A percentile compares a stretch with the other conserved stretches of the same genome.
phyloP scores from a whole-genome alignment of 306 rosid genomes.

The Myrica gale region DNA sequence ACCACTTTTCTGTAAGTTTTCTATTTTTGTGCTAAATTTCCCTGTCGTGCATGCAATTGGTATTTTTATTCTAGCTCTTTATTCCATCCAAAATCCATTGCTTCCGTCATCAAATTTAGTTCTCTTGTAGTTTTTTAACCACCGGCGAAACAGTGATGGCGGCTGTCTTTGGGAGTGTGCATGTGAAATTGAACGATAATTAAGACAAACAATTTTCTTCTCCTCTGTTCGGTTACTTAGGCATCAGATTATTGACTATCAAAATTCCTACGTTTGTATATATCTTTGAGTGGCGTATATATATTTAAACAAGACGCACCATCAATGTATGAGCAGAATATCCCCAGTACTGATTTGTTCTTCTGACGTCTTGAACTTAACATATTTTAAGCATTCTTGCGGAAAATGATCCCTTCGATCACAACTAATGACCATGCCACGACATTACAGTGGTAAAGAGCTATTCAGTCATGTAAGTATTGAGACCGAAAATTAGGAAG shows the following conservation, averaged over 20 bases:
- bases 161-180: slow-evolving; percentile 23
- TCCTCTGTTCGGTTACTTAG: too few species aligned
- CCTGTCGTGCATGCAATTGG: slow-evolving; percentile 35
- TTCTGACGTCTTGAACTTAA: not conserved
- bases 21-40: slow-evolving; percentile 19
- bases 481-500: not conserved
- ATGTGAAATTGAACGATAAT: too few species aligned
- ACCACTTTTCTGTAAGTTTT: slow-evolving; percentile 27
- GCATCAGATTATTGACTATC: too few species aligned
- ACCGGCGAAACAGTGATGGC: slow-evolving; percentile 1
- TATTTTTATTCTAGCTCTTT: slow-evolving; percentile 14
- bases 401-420: not conserved
- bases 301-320: too few species aligned
- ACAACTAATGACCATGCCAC: not conserved
- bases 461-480: not conserved
- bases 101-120: not conserved
- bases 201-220: too few species aligned
- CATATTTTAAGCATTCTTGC: not conserved
- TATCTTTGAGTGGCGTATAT: too few species aligned
- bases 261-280: too few species aligned
- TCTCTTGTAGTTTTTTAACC: slow-evolving; percentile 13
- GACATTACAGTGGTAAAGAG: not conserved
- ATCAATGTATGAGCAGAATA: not conserved
- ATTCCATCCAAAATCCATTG: not conserved
- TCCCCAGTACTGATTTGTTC: not conserved